These are phyloP conservation scores for Xylaria arbuscula DNA, from an alignment of 2,329 filamentous ascomycete species.

Conservation along the genomic window DNA sequence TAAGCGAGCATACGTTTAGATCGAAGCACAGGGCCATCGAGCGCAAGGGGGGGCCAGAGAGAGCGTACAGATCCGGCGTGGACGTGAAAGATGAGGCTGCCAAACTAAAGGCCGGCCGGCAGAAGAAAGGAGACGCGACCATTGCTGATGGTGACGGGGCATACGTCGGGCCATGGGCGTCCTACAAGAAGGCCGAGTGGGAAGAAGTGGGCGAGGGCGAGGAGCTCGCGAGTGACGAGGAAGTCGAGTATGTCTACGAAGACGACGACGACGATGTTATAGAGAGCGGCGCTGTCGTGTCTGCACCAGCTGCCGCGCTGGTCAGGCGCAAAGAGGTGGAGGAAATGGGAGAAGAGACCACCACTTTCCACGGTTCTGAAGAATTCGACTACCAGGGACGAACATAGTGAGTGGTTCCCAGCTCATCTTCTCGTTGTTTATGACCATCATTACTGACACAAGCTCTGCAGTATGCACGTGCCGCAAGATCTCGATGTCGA, in stretches of 20 bases:
- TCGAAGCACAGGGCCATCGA: conserved; percentile 87
- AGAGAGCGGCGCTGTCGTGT: conserved; percentile 70
- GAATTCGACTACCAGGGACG: conserved; percentile 93
- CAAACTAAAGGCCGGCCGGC: conserved; percentile 76
- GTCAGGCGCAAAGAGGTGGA: conserved; percentile 68
- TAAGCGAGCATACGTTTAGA: conserved; percentile 92
- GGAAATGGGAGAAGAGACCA: conserved; percentile 77
- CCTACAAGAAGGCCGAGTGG: conserved; percentile 77
- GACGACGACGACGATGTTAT: conserved; percentile 74
- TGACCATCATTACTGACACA: conserved; percentile 14
- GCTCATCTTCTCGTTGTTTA: neutral
- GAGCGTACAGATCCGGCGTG: conserved; percentile 65
- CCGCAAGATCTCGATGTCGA: conserved; percentile 91
- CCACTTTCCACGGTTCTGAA: conserved; percentile 84
- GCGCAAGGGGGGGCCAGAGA: conserved; percentile 67
- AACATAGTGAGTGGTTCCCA: conserved; percentile 69
- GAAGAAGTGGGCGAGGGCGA: conserved; percentile 80
- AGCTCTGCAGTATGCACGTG: conserved; percentile 76
- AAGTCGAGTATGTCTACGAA: conserved; percentile 81
- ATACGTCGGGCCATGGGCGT: conserved; percentile 96
- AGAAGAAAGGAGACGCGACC: conserved; percentile 84
- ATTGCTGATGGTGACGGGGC: conserved; percentile 87
- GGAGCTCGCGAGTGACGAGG: conserved; percentile 80
- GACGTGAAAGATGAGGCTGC: conserved; percentile 78
- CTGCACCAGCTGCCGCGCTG: conserved; percentile 65